Evolutionary conservation across 2,329 filamentous ascomycete genomes (phyloP), one percentile per base, ranked within the genome.

Genomic region (Magnaporthiopsis rhizophila): DNA sequence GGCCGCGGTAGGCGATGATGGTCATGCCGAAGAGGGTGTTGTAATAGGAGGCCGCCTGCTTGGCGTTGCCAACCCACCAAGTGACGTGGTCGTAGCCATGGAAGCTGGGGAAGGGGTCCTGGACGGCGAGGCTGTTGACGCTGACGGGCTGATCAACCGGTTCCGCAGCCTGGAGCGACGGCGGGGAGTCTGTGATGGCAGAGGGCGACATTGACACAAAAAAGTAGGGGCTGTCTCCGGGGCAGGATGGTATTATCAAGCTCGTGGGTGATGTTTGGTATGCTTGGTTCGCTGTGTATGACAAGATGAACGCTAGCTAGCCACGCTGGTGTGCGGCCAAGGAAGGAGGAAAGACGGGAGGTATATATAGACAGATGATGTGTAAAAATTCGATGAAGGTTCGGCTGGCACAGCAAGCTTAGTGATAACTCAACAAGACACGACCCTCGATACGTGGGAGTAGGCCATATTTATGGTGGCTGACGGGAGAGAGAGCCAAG

Each of bases 61-160:
- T 97, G 71, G 94, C 93, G 74, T 98, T 98, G 74, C 93, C 92
- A 36, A 97, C 94, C 80, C 92, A 97, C 93, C 93, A 97, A 69
- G 92, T 93, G 65, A 97, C 86, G 77, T 97, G 91, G 78, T 97
- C 91, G 75, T 97, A 97, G 73, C 91, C 92, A 66, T 86, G 85
- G 79, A 96, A 93, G 73, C 82, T 83, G 71, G 75, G 76, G 67
- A 70, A 78, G 70, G 70, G 81, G 62, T 72, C 78, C 70, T 83
- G 80, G 60, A 85, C 79, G 66, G 82, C 80, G 70, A 80, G 83
- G 70, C 84, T 84, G 24, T 80, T 80, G 60, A 85, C 78, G 66
- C 82, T 80, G 70, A 80, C 83, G 70, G 84, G 84, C 24, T 80
- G 80, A 71, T 83, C 83, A 65, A 75, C 11, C 28, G 73, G 58